Conservation (phyloP, 75 land plant species). For the Gnetum montanum region DNA sequence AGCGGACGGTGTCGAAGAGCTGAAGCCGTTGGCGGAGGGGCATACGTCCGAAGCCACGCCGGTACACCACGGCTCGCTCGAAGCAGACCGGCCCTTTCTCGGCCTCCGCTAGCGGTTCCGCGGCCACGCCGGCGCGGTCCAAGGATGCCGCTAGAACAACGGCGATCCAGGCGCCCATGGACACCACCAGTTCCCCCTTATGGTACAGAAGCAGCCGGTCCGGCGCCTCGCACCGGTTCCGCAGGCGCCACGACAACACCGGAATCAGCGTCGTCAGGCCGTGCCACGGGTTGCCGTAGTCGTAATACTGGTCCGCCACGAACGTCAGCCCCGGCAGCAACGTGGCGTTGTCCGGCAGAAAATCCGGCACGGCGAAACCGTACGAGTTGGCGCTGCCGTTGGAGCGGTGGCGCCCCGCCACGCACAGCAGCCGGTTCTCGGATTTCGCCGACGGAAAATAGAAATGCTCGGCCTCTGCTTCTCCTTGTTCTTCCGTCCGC, state of each 20-base stretch:
- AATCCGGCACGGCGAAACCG: constrained; percentile 44
- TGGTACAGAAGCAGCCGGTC: constrained; percentile 22
- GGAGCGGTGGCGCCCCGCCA: constrained; percentile 33
- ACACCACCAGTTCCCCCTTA: constrained; percentile 13
- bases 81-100: constrained; percentile 13
- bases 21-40: constrained; percentile 2
- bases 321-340: constrained; percentile 49
- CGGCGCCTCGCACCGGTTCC: constrained; percentile 15
- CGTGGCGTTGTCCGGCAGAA: constrained; percentile 26
- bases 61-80: constrained; percentile 21
- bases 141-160: constrained; percentile 12
- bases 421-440: constrained; percentile 48
- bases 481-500: neutral
- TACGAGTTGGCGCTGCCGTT: constrained; percentile 66
- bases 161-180: constrained; percentile 26
- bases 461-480: constrained; percentile 28
- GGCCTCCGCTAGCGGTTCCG: neutral
- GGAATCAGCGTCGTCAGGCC: constrained; percentile 40
- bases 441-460: constrained; percentile 40
- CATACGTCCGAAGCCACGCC: constrained; percentile 21
- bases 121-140: constrained; percentile 3
- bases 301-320: constrained; percentile 61
- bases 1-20: constrained; percentile 31
- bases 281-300: constrained; percentile 76
- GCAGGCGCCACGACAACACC: constrained; percentile 51